These are phyloP conservation scores for Jatropha podagrica DNA, from an alignment of 441 rosid species.

Conservation along the genomic window DNA sequence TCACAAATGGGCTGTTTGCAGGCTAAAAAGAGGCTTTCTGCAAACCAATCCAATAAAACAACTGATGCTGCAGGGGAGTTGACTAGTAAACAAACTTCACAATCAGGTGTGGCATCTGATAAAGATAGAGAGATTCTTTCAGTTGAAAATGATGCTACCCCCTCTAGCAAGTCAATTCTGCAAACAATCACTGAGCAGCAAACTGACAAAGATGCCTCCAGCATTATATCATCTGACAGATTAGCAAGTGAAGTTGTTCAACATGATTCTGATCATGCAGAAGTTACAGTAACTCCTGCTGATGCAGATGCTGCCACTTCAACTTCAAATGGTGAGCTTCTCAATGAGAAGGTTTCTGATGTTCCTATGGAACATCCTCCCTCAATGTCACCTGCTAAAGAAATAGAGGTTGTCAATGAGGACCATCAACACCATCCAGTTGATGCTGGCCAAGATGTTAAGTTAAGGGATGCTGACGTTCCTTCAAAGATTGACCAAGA, in stretches of 20 bases:
- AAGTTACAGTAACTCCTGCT: constrained; percentile 37
- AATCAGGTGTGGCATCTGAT: constrained; percentile 34
- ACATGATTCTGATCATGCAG: constrained; percentile 39
- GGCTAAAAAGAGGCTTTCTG: constrained; percentile 52
- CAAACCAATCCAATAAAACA: constrained; percentile 38
- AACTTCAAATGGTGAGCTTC: constrained; percentile 42
- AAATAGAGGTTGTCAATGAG: constrained; percentile 43
- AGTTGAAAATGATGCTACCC: constrained; percentile 41
- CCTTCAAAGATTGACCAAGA: constrained; percentile 47
- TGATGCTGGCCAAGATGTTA: constrained; percentile 34
- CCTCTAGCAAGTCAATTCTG: constrained; percentile 32
- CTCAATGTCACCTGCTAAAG: constrained; percentile 45
- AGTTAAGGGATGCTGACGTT: constrained; percentile 40
- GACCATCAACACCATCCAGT: constrained; percentile 38
- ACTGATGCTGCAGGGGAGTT: constrained; percentile 40
- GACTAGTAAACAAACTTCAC: constrained; percentile 32
- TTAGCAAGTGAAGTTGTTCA: constrained; percentile 31
- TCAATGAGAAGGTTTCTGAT: constrained; percentile 47
- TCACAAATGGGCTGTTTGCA: constrained; percentile 33
- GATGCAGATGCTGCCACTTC: constrained; percentile 32
- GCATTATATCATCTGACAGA: constrained; percentile 34
- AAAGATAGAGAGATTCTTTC: constrained; percentile 33
- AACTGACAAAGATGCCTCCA: constrained; percentile 38
- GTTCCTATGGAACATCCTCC: constrained; percentile 37
- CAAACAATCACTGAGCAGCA: constrained; percentile 36